Conservation (phyloP, 495 filamentous ascomycete species). For the Xylaria grammica region DNA sequence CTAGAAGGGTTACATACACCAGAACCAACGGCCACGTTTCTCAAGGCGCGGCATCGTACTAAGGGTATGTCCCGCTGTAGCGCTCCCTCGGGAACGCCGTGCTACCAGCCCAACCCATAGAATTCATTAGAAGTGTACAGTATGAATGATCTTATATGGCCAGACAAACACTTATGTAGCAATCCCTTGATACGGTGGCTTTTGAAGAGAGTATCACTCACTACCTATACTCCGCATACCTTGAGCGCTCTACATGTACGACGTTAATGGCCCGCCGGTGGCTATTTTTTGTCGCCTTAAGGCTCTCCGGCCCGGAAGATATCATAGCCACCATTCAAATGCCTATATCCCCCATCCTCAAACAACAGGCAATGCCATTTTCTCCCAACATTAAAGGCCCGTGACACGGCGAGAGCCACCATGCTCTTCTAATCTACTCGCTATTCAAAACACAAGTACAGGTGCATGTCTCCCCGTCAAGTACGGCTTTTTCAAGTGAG, state of each 20-base stretch:
- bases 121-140: not conserved
- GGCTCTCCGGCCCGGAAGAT: constrained; percentile 1
- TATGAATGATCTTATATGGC: no score
- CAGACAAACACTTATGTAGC: no score
- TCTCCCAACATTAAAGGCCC: not conserved
- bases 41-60: constrained; percentile 2
- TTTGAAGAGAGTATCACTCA: not conserved
- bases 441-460: not conserved
- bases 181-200: not conserved
- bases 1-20: not conserved
- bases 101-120: not conserved
- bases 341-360: not conserved
- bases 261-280: not conserved
- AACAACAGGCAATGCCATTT: not conserved
- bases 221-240: not conserved
- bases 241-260: not conserved
- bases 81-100: constrained; percentile 8
- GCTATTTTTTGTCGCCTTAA: not conserved
- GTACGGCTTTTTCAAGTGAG: not conserved
- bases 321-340: no score
- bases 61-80: constrained; percentile 5
- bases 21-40: constrained; percentile 11
- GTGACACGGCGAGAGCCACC: not conserved
- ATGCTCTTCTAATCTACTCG: not conserved
- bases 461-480: not conserved